These are phyloP conservation scores for Vanrija sp. DNA, from an alignment of 1,284 basidiomycete species.

Conservation along the genomic window DNA sequence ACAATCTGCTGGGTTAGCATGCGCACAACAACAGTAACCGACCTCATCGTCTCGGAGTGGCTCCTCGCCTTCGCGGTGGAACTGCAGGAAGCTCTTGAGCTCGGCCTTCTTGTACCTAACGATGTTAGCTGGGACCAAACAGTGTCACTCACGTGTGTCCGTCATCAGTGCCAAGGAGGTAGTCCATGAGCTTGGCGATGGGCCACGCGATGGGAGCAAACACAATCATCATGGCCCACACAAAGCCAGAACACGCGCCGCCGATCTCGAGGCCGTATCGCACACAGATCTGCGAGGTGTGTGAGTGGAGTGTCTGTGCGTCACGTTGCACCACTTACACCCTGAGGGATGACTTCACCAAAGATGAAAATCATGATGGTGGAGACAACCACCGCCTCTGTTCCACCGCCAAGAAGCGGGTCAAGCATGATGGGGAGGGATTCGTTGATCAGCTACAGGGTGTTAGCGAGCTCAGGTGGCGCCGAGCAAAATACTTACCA, in stretches of 20 bases:
- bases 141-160: constrained; percentile 48
- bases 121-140: constrained; percentile 37
- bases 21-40: background rate
- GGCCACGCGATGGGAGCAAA: constrained; percentile 82
- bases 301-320: background rate
- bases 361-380: constrained; percentile 72
- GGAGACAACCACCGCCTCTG: constrained; percentile 73
- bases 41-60: constrained; percentile 75
- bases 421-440: constrained; percentile 87
- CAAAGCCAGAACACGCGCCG: constrained; percentile 79
- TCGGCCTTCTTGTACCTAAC: constrained; percentile 84
- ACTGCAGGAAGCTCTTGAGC: constrained; percentile 80
- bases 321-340: constrained; percentile 35
- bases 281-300: constrained; percentile 67
- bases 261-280: constrained; percentile 88
- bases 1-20: constrained; percentile 56
- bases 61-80: constrained; percentile 80
- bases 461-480: background rate
- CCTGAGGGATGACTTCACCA: constrained; percentile 77
- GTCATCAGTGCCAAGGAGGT: constrained; percentile 66
- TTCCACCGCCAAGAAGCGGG: constrained; percentile 77
- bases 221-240: constrained; percentile 64
- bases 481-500: constrained; percentile 57
- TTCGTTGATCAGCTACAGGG: constrained; percentile 71
- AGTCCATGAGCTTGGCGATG: constrained; percentile 80